Evolutionary conservation across 345 rosid species (phyloP), one percentile per base, ranked within the genome.

Genomic region (Trapa bicornis): DNA sequence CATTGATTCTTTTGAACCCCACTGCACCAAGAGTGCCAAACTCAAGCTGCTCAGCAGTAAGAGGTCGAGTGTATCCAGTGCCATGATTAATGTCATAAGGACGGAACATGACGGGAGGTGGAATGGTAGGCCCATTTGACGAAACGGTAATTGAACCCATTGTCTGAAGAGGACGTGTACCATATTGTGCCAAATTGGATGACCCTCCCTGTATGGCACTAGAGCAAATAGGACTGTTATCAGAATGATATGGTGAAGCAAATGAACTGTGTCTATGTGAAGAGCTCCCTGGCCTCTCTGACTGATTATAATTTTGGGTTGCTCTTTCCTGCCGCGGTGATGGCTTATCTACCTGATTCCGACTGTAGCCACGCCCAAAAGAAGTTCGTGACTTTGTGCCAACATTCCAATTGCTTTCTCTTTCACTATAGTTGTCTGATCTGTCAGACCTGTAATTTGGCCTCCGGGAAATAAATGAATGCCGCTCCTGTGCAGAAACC

Each of bases 391-490:
- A 65, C 84, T 85, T 94, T 61, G 90, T 64, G 75, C 81, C 78
- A 61, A 38, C 64, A 67, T 79, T 86, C 99, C 96, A 89, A 75
- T 76, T 90, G 67, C 87, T 87, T 72, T 91, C 97, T 80, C 94
- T 85, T 54, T 91, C 86, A 36, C 81, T 76, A 64, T 84, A 85
- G 68, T 87, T 85, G 64, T 87, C 96, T 71, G 72, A 81, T 83
- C 93, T 86, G 66, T 91, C 89, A 43, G 80, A 81, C 75, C 73
- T 82, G 75, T 89, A 79, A 66, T 81, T 95, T 58, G 90, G 93
- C 77, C 88, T 82, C 72, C 97, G 85, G 66, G 72, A 74, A 65
- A 74, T 84, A 57, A 94, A 64, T 22, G 91, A 70, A 71, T 87
- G 86, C 64, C 90, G 82, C 65, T 85, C 96, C 70, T 87, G 80